A percentile compares a stretch with the other conserved stretches of the same genome.
These are phyloP conservation scores for Clonostachys rhizophaga DNA, from an alignment of 2,329 filamentous ascomycete genomes.

Conservation along the genomic window DNA sequence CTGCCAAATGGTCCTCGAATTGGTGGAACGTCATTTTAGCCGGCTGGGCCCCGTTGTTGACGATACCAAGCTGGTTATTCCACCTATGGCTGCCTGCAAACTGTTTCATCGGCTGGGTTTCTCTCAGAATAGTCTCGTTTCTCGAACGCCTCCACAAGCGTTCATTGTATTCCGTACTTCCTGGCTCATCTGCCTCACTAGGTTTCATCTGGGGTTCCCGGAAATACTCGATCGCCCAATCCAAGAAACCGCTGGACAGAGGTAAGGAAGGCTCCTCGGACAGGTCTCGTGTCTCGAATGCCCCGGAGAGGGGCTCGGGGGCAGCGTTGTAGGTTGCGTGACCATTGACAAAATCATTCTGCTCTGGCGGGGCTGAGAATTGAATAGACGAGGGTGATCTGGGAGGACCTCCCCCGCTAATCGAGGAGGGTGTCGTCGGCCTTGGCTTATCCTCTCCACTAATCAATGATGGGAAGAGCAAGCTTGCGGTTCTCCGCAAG, in stretches of 20 bases:
- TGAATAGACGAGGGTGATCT: conserved; percentile 31
- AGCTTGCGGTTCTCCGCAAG: conserved; percentile 59
- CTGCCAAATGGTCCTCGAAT: conserved; percentile 92
- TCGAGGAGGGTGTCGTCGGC: conserved; percentile 18
- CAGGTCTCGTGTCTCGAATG: conserved; percentile 61
- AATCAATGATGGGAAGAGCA: conserved; percentile 56
- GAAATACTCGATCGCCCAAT: conserved; percentile 98
- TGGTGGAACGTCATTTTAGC: conserved; percentile 95
- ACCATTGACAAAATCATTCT: conserved; percentile 63
- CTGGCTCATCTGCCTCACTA: conserved; percentile 91
- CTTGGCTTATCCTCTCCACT: conserved; percentile 33
- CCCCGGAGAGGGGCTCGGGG: conserved; percentile 73
- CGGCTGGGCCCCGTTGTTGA: conserved; percentile 87
- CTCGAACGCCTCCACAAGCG: conserved; percentile 87
- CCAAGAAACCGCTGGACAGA: conserved; percentile 76
- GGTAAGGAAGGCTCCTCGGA: conserved; percentile 62
- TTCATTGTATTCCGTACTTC: conserved; percentile 93
- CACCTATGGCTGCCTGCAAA: conserved; percentile 81
- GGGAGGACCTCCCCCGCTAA: conserved; percentile 7
- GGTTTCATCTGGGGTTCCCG: conserved; percentile 97
- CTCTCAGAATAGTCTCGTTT: conserved; percentile 87
- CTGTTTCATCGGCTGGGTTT: conserved; percentile 91
- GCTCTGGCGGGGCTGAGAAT: conserved; percentile 59
- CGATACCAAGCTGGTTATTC: conserved; percentile 76
- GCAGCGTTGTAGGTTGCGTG: conserved; percentile 72